These are phyloP conservation scores for Recurvomyces mirabilis DNA, from an alignment of 495 filamentous ascomycete species.

Conservation along the genomic window DNA sequence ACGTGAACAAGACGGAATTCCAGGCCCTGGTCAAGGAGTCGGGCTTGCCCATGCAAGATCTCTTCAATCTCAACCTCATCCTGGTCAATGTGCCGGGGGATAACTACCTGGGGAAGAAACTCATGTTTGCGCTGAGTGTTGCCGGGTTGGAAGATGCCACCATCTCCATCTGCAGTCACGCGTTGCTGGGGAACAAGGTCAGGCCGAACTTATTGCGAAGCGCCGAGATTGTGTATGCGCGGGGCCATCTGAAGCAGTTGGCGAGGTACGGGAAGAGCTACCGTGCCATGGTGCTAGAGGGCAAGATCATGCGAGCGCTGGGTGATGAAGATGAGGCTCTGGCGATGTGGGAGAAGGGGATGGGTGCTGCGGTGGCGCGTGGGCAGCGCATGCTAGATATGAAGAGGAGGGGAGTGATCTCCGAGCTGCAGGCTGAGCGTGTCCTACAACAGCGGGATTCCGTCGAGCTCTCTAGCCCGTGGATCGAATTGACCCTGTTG, in stretches of 20 bases:
- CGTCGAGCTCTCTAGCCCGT: slow-evolving; percentile 8
- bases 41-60: background rate
- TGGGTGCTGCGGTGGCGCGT: slow-evolving; percentile 4
- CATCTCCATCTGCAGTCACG: slow-evolving; percentile 13
- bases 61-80: background rate
- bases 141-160: slow-evolving; percentile 10
- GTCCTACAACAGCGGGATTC: background rate
- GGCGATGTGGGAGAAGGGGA: slow-evolving; percentile 3
- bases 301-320: slow-evolving; percentile 6
- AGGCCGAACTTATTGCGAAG: background rate
- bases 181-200: background rate
- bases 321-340: slow-evolving; percentile 12
- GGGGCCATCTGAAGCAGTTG: slow-evolving; percentile 19
- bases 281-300: slow-evolving; percentile 12
- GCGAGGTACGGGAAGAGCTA: slow-evolving; percentile 3
- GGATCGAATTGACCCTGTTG: slow-evolving; percentile 12
- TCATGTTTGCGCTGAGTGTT: slow-evolving; percentile 10
- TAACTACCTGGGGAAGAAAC: background rate
- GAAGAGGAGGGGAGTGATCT: no score
- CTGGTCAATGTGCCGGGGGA: background rate
- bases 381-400: no score
- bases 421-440: no score
- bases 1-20: background rate
- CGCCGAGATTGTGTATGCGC: slow-evolving; percentile 6
- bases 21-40: background rate